phyloP scores from a whole-genome alignment of 306 rosid species.

The Geum urbanum region DNA sequence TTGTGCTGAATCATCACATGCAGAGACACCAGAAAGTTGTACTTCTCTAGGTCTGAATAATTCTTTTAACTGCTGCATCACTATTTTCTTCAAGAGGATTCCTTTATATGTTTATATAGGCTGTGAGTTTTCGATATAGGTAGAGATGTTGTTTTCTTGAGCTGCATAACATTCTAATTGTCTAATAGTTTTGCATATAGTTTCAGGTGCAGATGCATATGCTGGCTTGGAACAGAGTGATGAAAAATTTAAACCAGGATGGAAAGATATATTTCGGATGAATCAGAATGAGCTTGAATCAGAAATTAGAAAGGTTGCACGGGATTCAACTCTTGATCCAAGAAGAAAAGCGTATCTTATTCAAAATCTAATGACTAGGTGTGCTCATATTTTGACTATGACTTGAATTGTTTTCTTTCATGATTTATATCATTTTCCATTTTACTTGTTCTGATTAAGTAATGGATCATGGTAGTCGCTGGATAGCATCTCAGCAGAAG shows the following conservation, averaged over 20 bases:
- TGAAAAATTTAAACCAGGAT: conserved; percentile 88
- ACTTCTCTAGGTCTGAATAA: conserved; percentile 47
- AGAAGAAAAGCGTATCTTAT: conserved; percentile 73
- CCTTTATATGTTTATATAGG: not conserved
- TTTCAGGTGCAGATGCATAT: conserved; percentile 24
- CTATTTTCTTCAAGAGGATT: not conserved
- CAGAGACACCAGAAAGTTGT: conserved; percentile 40
- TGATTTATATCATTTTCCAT: conserved; percentile 13
- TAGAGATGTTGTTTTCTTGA: not conserved
- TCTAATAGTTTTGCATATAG: conserved; percentile 6
- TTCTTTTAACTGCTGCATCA: conserved; percentile 12
- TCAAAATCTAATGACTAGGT: conserved; percentile 50
- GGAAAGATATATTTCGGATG: conserved; percentile 79
- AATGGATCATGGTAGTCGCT: conserved; percentile 34
- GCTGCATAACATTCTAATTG: not conserved
- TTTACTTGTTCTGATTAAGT: conserved; percentile 24
- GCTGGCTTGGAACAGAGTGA: conserved; percentile 70
- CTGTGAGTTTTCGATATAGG: not conserved
- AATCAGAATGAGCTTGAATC: conserved; percentile 48
- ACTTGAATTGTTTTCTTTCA: not conserved
- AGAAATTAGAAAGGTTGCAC: conserved; percentile 69
- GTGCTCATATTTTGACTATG: conserved; percentile 13
- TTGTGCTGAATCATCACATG: conserved; percentile 42
- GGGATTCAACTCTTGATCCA: conserved; percentile 85
- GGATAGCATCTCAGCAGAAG: conserved; percentile 89